Base-by-base conservation (phyloP, 352 stramenopile genomes). In the Globisporangium middletonii region DNA sequence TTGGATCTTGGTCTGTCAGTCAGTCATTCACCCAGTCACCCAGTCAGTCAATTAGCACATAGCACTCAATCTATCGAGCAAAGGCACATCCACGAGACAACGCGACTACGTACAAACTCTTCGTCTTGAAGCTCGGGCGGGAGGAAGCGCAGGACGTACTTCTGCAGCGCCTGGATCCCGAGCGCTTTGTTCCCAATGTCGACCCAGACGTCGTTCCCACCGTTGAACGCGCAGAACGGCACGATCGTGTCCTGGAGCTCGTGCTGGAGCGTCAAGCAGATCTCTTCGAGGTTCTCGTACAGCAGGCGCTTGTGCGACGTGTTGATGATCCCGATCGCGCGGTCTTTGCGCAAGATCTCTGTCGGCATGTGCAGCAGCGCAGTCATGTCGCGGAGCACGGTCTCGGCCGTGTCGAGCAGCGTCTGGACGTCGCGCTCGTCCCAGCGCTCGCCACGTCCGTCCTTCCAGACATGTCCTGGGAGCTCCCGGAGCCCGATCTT, bases 111-210 rank as follows among this genome's bases (percentile, higher is more conserved):
- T 69, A 79, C 65, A 52, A 91, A 65, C 52, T 83, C 71, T 27
- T 87, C 72, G 53, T 61, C 82, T n/a, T 88, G 69, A 27, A 91
- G 60, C 46, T 97, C 94, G 45, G 86, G 84, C 16, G 79, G 78
- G 47, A 91, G 51, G 33, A 88, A 87, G 0, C 76, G 70, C 53
- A 88, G 83, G 12, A 92, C 79, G 50, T 88, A 91, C 52, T 88
- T 80, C 65, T 97, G 86, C 18, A 99, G 72, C 35, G 96, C 89
- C 59, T 89, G 68, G 42, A 99, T 97, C 13, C 88, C 96, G 26
- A 98, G 82, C 11, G 88, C 77, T 69, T 99, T 99, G 72, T 98
- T 97, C n/a, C 96, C 96, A 44, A 98, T 86, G 68, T 99, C 96
- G 15, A 98, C 91, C 91, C 91, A 99, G 45, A 95, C 92, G 67